Percentiles rank a stretch among this genome's conserved stretches.
Conservation (phyloP, 164 flowering plant species). For the Nymphaea thermarum region DNA sequence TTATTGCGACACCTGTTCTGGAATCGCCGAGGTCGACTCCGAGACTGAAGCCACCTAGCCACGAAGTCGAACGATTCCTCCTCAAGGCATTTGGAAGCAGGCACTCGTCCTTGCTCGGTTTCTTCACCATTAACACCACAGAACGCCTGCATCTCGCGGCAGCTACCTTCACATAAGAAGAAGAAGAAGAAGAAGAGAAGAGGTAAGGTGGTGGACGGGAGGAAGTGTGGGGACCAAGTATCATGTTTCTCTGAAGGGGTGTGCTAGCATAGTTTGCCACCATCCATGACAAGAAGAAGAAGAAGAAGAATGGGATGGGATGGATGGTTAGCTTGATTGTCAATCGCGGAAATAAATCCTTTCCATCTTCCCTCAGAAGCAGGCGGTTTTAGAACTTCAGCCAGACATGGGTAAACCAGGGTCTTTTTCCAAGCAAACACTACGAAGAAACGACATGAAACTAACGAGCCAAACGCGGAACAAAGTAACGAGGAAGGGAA, state of each 20-base stretch:
- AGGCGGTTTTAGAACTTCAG: no score
- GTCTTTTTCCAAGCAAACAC: no score
- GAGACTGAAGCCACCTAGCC: conserved; percentile 74
- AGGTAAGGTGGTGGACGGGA: neutral
- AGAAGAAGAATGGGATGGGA: no score
- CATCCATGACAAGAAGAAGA: neutral
- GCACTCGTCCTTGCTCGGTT: neutral
- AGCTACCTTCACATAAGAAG: neutral
- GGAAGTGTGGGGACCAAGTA: neutral
- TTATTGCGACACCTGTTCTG: conserved; percentile 81
- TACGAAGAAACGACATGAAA: no score
- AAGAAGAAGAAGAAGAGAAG: neutral
- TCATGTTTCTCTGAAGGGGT: neutral
- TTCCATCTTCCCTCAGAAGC: no score
- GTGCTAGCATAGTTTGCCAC: neutral
- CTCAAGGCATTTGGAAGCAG: conserved; percentile 61
- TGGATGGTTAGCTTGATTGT: no score
- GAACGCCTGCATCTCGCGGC: neutral
- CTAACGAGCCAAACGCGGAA: no score
- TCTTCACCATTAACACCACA: neutral
- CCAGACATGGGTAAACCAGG: no score
- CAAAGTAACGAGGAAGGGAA: no score
- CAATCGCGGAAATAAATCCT: no score
- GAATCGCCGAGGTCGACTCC: conserved; percentile 77
- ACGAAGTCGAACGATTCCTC: conserved; percentile 36